These are phyloP conservation scores for Mycena rebaudengoi DNA, from an alignment of 768 basidiomycete species.

Conservation along the genomic window DNA sequence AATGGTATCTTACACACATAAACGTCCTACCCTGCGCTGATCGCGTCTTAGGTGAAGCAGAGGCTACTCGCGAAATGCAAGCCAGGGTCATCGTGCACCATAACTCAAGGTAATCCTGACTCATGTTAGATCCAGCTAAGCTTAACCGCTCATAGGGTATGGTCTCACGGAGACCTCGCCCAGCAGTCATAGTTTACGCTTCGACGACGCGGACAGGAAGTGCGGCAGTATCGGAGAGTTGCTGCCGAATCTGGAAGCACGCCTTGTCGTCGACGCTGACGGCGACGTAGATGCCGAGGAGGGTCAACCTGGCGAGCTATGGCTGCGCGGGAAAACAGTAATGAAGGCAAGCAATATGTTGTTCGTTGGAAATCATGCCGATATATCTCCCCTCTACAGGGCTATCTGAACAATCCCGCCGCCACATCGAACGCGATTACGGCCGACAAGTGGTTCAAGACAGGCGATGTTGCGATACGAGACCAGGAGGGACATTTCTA, in stretches of 20 bases:
- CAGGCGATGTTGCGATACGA: conserved; percentile 68
- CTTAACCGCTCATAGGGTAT: conserved; percentile 44
- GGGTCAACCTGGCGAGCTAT: conserved; percentile 69
- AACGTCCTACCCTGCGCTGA: background rate
- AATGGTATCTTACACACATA: background rate
- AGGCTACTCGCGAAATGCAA: no score
- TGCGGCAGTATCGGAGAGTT: conserved; percentile 64
- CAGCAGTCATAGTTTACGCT: conserved; percentile 52
- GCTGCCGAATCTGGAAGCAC: conserved; percentile 66
- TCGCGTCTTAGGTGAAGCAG: background rate
- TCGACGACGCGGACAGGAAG: conserved; percentile 44
- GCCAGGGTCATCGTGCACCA: no score
- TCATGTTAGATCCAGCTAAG: no score
- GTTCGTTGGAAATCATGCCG: no score
- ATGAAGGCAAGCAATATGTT: conserved; percentile 56
- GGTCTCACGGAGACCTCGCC: conserved; percentile 77
- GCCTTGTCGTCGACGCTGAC: conserved; percentile 60
- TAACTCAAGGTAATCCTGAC: no score
- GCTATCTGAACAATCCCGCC: conserved; percentile 66
- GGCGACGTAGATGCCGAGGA: conserved; percentile 47
- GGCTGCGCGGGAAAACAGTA: conserved; percentile 68
- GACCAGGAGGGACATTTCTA: conserved; percentile 56
- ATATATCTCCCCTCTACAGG: conserved; percentile 46
- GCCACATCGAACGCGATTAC: conserved; percentile 68
- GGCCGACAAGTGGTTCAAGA: conserved; percentile 73